Conservation (phyloP, 106 monocot genomes). For the Apostasia ramifera region DNA sequence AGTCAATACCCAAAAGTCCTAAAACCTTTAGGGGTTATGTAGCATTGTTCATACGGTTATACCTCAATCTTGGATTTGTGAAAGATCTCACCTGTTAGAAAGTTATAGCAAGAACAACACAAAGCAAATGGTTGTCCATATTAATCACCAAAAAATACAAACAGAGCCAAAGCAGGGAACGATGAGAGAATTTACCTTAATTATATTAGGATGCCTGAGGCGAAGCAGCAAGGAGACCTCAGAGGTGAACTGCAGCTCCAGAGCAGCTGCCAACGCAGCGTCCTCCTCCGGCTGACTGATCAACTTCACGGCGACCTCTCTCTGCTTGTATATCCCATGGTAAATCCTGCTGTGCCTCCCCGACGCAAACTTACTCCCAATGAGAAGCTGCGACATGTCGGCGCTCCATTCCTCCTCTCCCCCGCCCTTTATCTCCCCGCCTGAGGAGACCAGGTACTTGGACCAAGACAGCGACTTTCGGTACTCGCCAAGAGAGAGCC, state of each 20-base stretch:
- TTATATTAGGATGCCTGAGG: conserved; percentile 82
- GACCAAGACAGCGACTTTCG: conserved; percentile 84
- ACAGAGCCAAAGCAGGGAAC: not conserved
- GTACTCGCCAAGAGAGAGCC: conserved; percentile 75
- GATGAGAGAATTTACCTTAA: conserved; percentile 32
- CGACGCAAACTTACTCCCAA: conserved; percentile 82
- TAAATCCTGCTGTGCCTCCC: conserved; percentile 88
- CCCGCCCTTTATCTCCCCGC: conserved; percentile 63
- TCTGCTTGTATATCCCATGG: conserved; percentile 72
- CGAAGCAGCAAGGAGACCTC: conserved; percentile 68
- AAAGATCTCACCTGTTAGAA: too few species aligned
- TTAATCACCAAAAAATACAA: not conserved
- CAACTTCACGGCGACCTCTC: conserved; percentile 84
- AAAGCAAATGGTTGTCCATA: too few species aligned
- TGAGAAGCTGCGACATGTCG: conserved; percentile 78
- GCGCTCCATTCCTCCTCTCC: conserved; percentile 90
- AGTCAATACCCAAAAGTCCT: too few species aligned
- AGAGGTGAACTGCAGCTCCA: conserved; percentile 80
- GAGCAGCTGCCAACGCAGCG: conserved; percentile 27
- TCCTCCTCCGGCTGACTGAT: conserved; percentile 95
- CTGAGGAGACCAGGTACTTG: conserved; percentile 73
- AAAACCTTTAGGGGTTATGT: too few species aligned
- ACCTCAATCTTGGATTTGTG: too few species aligned
- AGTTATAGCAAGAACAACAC: too few species aligned
- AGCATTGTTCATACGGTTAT: too few species aligned